Percentiles rank a stretch among this genome's conserved stretches.
phyloP scores from a whole-genome alignment of 768 basidiomycete species.

The Phylloporus scabripes region DNA sequence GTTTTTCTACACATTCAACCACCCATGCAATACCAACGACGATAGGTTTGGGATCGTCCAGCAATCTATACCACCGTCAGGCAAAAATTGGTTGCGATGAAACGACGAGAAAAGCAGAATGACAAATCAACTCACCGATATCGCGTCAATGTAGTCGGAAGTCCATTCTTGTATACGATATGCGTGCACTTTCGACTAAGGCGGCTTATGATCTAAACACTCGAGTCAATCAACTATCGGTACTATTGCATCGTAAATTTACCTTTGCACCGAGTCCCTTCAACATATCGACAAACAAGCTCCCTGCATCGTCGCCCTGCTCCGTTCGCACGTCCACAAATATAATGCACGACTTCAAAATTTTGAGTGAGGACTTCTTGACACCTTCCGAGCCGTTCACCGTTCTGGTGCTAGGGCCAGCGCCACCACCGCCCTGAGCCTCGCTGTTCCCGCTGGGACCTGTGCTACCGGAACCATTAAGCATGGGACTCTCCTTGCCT shows the following conservation, averaged over 20 bases:
- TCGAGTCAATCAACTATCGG: background rate
- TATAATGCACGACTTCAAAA: constrained; percentile 68
- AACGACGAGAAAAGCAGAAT: background rate
- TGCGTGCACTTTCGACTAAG: constrained; percentile 75
- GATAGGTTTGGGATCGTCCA: constrained; percentile 62
- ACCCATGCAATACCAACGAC: constrained; percentile 89
- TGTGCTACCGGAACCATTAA: constrained; percentile 32
- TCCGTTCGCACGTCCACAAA: constrained; percentile 79
- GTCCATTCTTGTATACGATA: constrained; percentile 80
- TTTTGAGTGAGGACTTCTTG: constrained; percentile 37
- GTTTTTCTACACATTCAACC: constrained; percentile 75
- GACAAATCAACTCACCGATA: constrained; percentile 48
- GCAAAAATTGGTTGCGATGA: background rate
- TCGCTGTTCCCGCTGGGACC: constrained; percentile 20
- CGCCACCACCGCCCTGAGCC: constrained; percentile 16
- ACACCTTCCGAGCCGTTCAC: constrained; percentile 23
- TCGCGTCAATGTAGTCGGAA: constrained; percentile 64
- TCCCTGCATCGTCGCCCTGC: constrained; percentile 76
- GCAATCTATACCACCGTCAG: constrained; percentile 35
- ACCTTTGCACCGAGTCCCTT: constrained; percentile 78
- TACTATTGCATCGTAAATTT: constrained; percentile 13
- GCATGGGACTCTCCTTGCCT: constrained; percentile 22
- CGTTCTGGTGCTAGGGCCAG: constrained; percentile 10
- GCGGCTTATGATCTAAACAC: constrained; percentile 52
- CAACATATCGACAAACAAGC: constrained; percentile 80